Evolutionary conservation across 1,284 basidiomycete genomes (phyloP), one percentile per base, ranked within the genome.

Genomic region (Coriolopsis trogii): DNA sequence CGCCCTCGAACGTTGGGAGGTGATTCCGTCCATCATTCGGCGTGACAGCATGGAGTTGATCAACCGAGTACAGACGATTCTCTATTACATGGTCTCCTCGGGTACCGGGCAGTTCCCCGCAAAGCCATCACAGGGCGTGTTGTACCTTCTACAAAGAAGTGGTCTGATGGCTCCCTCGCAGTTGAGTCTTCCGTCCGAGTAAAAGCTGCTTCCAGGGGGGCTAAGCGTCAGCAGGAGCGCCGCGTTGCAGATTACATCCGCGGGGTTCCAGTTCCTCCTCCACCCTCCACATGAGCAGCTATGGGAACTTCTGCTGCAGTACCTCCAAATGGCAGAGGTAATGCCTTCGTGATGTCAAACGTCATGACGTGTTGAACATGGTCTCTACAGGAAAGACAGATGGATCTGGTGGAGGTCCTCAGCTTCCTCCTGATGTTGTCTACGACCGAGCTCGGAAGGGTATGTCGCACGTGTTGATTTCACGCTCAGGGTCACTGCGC

Each of bases 41-140:
- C 33, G 37, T 53, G 44, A 47, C 34, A 39, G 20, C 26, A 13
- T n/a, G n/a, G 25, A 24, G 30, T 50, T 49, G 29, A 51, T 51
- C 12, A 30, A 21, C 20, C 34, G 40, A 41, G 2, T 39, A n/a
- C 60, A 93, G 93, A 93, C 92, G 0, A 97, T 99, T 62, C 78
- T 98, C 45, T 95, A 98, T 71, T 99, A 93, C 69, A 98, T 99
- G 95, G 97, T 99, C 1, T 95, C 95, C 2, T 95, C 93, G 24
- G 90, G 90, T 7, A 90, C 84, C 47, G 82, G 82, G 34, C 82
- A 85, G 66, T 72, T 77, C 59, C 81, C 79, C 50, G 73, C 83
- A n/a, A 81, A 80, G 60, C 91, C 92, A 41, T 85, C 93, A 31
- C 76, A 87, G 65, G 86, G 85, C 31, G 95, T 98, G 8, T 74